Evolutionary conservation across 73 alveolate species (phyloP).

Genomic region (Diophrys sp.): DNA sequence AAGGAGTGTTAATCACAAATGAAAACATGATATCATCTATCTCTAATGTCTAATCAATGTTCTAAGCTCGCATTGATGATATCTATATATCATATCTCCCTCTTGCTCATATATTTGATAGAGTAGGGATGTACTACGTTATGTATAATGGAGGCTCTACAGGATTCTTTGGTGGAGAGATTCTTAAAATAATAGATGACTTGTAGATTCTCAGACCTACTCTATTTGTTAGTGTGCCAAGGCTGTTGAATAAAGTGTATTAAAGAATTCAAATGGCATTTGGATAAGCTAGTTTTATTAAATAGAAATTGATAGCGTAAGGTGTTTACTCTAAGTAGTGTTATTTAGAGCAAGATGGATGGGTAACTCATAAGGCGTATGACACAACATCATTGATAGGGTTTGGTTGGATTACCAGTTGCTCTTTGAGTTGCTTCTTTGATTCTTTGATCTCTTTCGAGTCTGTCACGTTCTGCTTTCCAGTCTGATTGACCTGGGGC

Average conservation of each 20-base stretch:
- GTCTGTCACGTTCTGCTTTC: constrained; percentile 40
- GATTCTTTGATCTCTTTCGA: constrained; percentile 41
- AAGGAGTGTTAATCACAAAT: too few species aligned
- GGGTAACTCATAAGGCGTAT: too few species aligned
- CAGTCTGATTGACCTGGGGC: constrained; percentile 33
- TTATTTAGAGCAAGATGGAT: too few species aligned
- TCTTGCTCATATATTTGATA: constrained; percentile 55
- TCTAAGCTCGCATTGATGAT: too few species aligned
- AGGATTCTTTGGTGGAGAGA: constrained; percentile 70
- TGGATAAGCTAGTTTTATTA: too few species aligned
- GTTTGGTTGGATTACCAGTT: too few species aligned
- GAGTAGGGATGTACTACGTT: neutral
- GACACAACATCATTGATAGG: too few species aligned
- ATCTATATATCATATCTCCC: constrained; percentile 59
- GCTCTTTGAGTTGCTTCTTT: neutral
- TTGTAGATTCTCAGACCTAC: constrained; percentile 63
- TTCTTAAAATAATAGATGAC: constrained; percentile 64
- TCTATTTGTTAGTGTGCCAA: constrained; percentile 66
- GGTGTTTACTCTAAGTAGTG: too few species aligned
- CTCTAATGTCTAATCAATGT: too few species aligned
- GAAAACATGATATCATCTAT: too few species aligned
- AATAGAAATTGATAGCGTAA: too few species aligned
- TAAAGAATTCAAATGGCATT: too few species aligned
- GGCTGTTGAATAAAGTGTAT: constrained; percentile 72
- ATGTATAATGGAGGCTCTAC: neutral